A percentile compares a stretch with the other conserved stretches of the same genome.
Conservation (phyloP, 2,329 filamentous ascomycete genomes). For the Fusarium brachygibbosum region DNA sequence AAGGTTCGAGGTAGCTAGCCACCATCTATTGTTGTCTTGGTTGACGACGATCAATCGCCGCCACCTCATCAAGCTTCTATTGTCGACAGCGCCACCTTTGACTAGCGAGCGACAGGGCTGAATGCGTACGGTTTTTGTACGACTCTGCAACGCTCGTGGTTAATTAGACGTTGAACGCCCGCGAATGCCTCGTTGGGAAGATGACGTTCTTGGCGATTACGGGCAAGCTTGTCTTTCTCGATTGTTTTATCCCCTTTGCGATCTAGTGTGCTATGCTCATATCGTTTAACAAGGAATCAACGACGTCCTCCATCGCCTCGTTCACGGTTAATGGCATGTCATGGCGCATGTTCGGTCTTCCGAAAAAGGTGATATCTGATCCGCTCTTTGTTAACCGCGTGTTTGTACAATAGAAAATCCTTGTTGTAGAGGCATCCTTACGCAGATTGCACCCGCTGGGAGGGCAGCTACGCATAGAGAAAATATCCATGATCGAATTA, state of each 20-base stretch:
- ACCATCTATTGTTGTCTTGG: background rate
- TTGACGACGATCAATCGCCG: background rate
- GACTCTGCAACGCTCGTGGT: background rate
- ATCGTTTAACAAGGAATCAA: background rate
- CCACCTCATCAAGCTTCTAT: slow-evolving; percentile 1
- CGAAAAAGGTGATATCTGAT: background rate
- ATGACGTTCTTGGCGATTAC: background rate
- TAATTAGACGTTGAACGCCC: background rate
- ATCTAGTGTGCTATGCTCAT: background rate
- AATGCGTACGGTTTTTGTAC: background rate
- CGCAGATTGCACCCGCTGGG: no score
- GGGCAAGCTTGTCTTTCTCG: background rate
- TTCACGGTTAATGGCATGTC: no score
- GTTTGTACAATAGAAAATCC: background rate
- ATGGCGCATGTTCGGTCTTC: background rate
- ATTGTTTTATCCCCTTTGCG: no score
- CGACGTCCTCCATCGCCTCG: background rate
- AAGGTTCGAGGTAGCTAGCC: background rate
- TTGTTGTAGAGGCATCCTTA: background rate
- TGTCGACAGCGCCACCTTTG: background rate
- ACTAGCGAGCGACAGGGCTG: background rate
- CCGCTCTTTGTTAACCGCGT: no score
- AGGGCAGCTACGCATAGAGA: background rate
- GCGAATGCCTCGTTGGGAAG: background rate
- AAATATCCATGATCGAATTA: background rate